Conservation (phyloP, 1,284 basidiomycete species). For the Ganoderma resinaceum region DNA sequence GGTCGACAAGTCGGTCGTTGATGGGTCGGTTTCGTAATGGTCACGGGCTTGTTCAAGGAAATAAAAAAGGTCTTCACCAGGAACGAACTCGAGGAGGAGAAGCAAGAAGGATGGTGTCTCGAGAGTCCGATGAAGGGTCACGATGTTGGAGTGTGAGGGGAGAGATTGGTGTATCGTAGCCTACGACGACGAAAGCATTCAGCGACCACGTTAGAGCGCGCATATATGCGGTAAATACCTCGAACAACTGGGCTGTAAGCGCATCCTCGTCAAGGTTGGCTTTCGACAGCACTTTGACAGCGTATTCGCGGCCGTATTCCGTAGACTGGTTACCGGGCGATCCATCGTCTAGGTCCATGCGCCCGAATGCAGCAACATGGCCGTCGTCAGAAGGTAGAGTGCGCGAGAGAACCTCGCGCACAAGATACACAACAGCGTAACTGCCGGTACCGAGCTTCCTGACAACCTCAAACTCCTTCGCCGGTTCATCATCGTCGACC, state of each 20-base stretch:
- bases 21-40: conserved; percentile 70
- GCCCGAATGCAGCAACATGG: conserved; percentile 63
- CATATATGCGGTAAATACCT: conserved; percentile 56
- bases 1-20: conserved; percentile 51
- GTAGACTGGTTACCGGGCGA: conserved; percentile 46
- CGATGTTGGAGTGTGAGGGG: conserved; percentile 92
- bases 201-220: conserved; percentile 5
- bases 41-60: conserved; percentile 95
- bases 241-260: conserved; percentile 86
- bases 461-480: conserved; percentile 82
- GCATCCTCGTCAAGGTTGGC: conserved; percentile 89
- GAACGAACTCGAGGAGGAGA: conserved; percentile 90
- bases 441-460: conserved; percentile 86
- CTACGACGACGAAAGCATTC: conserved; percentile 42
- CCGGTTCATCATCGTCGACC: conserved; percentile 54
- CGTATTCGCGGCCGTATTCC: conserved; percentile 87
- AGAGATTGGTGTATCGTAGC: conserved; percentile 96
- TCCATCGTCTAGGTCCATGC: conserved; percentile 64
- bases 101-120: conserved; percentile 85
- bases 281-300: conserved; percentile 96
- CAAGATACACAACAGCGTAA: conserved; percentile 94
- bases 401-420: conserved; percentile 82
- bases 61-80: conserved; percentile 96
- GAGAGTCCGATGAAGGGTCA: conserved; percentile 91
- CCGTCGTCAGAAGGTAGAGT: conserved; percentile 55